Evolutionary conservation across 2,329 filamentous ascomycete species (phyloP).

Genomic region (Hypoxylon sp.): DNA sequence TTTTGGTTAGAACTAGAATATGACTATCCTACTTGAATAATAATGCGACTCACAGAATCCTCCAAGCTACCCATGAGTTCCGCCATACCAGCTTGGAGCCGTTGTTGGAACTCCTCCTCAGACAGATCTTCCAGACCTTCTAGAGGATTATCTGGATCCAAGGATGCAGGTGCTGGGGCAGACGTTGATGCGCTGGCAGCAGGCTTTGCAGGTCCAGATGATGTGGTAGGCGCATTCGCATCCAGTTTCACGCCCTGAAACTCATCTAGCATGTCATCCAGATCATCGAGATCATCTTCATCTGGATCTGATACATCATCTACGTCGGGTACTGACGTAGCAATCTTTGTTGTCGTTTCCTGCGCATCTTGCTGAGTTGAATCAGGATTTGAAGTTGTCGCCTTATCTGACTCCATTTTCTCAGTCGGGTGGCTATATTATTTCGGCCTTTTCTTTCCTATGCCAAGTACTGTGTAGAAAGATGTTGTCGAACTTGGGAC

Average conservation of each 20-base stretch:
- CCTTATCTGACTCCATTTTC: conserved; percentile 37
- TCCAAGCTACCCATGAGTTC: conserved; percentile 78
- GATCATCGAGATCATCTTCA: conserved; percentile 88
- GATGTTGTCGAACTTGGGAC: neutral
- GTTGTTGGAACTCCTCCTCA: conserved; percentile 83
- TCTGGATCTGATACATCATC: conserved; percentile 85
- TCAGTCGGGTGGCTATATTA: neutral
- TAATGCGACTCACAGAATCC: conserved; percentile 57
- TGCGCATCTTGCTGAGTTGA: conserved; percentile 26
- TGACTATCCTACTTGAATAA: too few species aligned
- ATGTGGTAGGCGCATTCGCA: conserved; percentile 50
- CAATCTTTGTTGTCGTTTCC: conserved; percentile 39
- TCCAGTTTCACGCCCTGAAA: conserved; percentile 75
- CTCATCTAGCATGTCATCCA: conserved; percentile 95
- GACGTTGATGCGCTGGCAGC: conserved; percentile 32
- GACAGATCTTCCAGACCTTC: conserved; percentile 56
- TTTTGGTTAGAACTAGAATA: neutral
- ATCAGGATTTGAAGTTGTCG: conserved; percentile 23
- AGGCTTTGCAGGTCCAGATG: conserved; percentile 40
- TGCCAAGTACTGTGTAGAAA: neutral
- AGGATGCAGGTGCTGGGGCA: conserved; percentile 20
- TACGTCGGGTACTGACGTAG: conserved; percentile 41
- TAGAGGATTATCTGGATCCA: conserved; percentile 39
- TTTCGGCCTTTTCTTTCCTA: neutral
- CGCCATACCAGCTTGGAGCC: conserved; percentile 91